A percentile compares a stretch with the other conserved stretches of the same genome.
Evolutionary conservation across 2,329 filamentous ascomycete genomes (phyloP).

Genomic region (Trichoderma afroharzianum): DNA sequence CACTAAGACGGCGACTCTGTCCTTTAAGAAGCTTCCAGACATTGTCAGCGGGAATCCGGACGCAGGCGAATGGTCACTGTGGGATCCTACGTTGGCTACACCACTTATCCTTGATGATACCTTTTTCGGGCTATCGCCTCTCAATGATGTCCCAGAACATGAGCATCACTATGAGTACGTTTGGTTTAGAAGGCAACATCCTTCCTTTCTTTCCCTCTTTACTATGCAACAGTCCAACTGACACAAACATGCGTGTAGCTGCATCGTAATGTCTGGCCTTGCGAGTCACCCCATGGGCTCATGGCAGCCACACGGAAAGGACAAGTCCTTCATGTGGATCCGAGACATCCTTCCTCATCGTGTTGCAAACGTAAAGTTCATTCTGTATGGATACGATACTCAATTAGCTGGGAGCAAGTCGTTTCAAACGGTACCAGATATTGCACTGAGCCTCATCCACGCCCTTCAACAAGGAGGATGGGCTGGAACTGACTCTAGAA

Average conservation of each 20-base stretch:
- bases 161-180: background rate
- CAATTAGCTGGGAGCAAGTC: background rate
- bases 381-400: slow-evolving; percentile 18
- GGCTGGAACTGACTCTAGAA: background rate
- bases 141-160: background rate
- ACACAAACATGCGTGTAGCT: background rate
- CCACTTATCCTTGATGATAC: background rate
- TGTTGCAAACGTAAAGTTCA: background rate
- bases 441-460: background rate
- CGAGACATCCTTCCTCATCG: background rate
- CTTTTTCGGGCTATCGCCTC: background rate
- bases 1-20: background rate
- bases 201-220: too few relatives aligned
- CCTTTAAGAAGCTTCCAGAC: background rate
- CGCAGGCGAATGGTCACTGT: background rate
- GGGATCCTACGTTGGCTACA: background rate
- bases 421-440: background rate
- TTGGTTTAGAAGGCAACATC: background rate
- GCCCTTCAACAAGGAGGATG: background rate
- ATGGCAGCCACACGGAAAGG: slow-evolving; percentile 6
- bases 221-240: background rate
- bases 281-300: slow-evolving; percentile 16
- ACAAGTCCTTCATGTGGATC: slow-evolving; percentile 20
- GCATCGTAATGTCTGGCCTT: slow-evolving; percentile 15
- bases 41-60: background rate